Evolutionary conservation across 306 rosid genomes (phyloP).

Genomic region (Vigna hirtella): DNA sequence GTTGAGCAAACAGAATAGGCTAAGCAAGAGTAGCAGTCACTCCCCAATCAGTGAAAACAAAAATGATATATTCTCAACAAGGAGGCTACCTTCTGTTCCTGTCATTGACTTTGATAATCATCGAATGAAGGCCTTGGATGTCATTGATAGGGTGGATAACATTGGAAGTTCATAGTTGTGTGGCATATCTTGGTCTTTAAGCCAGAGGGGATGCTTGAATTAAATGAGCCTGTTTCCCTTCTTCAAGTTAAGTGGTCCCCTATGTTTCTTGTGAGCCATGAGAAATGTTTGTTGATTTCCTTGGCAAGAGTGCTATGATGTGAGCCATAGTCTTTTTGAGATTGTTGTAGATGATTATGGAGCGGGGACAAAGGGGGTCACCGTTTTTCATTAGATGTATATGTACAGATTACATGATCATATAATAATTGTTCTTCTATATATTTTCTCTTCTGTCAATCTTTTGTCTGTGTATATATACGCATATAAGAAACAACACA

Average conservation of each 20-base stretch:
- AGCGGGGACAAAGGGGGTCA: conserved; percentile 36
- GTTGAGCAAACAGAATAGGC: conserved; percentile 79
- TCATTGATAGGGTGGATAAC: conserved; percentile 88
- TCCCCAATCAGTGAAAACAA: conserved; percentile 72
- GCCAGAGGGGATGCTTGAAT: conserved; percentile 15
- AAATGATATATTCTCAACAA: conserved; percentile 59
- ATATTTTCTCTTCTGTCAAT: conserved; percentile 32
- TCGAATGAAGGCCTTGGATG: conserved; percentile 77
- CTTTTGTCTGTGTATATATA: conserved; percentile 23
- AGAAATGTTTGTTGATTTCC: conserved; percentile 43
- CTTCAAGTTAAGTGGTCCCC: conserved; percentile 41
- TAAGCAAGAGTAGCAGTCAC: conserved; percentile 92
- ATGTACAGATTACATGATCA: conserved; percentile 59
- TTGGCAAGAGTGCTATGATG: conserved; percentile 39
- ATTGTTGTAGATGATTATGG: conserved; percentile 51
- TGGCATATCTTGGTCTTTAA: conserved; percentile 33
- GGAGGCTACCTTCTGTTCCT: conserved; percentile 78
- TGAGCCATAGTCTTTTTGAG: conserved; percentile 38
- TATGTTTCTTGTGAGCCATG: conserved; percentile 42
- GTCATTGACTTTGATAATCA: conserved; percentile 81
- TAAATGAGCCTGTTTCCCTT: conserved; percentile 36
- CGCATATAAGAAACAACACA: background rate
- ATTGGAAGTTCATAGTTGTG: conserved; percentile 55
- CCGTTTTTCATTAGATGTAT: conserved; percentile 46
- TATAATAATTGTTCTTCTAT: conserved; percentile 48